phyloP scores from a whole-genome alignment of 331 rosid species.

The Malus hybrid region DNA sequence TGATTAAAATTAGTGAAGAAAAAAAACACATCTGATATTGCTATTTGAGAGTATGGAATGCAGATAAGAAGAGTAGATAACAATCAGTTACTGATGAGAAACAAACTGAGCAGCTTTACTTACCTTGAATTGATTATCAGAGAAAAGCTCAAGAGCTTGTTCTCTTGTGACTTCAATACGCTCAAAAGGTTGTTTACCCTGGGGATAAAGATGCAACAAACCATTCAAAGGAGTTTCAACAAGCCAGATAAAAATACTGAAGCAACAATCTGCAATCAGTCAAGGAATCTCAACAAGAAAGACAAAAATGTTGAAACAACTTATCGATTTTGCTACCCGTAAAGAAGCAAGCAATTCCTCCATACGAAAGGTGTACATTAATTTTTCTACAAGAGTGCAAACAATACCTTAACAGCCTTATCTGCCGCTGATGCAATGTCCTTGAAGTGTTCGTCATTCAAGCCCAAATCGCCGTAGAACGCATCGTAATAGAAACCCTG shows the following conservation, averaged over 20 bases:
- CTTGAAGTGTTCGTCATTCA: constrained; percentile 92
- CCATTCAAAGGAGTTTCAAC: background rate
- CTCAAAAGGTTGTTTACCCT: constrained; percentile 92
- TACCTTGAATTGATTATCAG: constrained; percentile 86
- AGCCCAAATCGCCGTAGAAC: constrained; percentile 77
- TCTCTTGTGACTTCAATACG: constrained; percentile 88
- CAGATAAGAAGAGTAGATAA: constrained; percentile 2
- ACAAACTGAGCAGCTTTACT: constrained; percentile 13
- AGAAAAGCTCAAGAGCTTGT: constrained; percentile 80
- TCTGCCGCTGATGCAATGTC: constrained; percentile 56
- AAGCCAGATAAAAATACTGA: background rate
- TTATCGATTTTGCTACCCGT: background rate
- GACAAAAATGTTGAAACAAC: background rate
- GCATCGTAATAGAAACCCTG: constrained; percentile 98
- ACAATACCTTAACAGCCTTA: constrained; percentile 71
- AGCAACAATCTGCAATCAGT: background rate
- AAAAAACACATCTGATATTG: constrained; percentile 14
- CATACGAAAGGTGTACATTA: background rate
- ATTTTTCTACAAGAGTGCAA: background rate
- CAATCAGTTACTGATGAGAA: background rate
- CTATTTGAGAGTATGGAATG: background rate
- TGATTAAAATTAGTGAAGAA: constrained; percentile 24
- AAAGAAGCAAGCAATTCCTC: background rate
- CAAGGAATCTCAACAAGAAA: background rate
- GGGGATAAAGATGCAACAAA: constrained; percentile 9